These are phyloP conservation scores for Calocybe gangraenosa DNA, from an alignment of 768 basidiomycete genomes.

Conservation along the genomic window DNA sequence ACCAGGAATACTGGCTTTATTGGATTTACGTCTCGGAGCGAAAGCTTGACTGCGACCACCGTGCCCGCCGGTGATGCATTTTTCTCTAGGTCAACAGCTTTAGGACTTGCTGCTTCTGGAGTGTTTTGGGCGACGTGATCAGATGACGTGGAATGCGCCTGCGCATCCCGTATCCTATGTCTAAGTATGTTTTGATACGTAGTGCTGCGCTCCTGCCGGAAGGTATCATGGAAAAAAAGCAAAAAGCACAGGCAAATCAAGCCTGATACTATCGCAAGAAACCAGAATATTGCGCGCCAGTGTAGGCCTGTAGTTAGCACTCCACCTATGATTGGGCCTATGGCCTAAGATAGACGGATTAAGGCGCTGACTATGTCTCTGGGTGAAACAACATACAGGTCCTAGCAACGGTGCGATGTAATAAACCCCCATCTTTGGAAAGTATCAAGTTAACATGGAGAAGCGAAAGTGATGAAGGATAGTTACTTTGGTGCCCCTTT, in stretches of 20 bases:
- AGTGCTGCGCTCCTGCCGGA: constrained; percentile 76
- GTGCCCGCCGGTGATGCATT: constrained; percentile 19
- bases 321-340: constrained; percentile 73
- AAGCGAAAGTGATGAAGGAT: background rate
- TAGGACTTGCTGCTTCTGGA: background rate
- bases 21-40: constrained; percentile 73
- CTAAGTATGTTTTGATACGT: constrained; percentile 69
- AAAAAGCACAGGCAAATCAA: constrained; percentile 52
- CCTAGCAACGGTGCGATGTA: constrained; percentile 79
- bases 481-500: constrained; percentile 60
- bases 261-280: constrained; percentile 63
- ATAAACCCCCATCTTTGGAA: constrained; percentile 64
- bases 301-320: constrained; percentile 57
- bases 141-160: background rate
- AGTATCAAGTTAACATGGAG: background rate
- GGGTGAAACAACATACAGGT: constrained; percentile 30
- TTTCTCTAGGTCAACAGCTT: constrained; percentile 19
- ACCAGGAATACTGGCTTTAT: constrained; percentile 57
- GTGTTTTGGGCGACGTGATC: background rate
- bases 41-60: constrained; percentile 38
- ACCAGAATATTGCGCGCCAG: constrained; percentile 86
- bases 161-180: constrained; percentile 29
- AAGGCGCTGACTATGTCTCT: background rate
- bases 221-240: constrained; percentile 76
- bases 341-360: constrained; percentile 25